phyloP scores from a whole-genome alignment of 768 basidiomycete species.

The Boletus rufocinnamomeus region DNA sequence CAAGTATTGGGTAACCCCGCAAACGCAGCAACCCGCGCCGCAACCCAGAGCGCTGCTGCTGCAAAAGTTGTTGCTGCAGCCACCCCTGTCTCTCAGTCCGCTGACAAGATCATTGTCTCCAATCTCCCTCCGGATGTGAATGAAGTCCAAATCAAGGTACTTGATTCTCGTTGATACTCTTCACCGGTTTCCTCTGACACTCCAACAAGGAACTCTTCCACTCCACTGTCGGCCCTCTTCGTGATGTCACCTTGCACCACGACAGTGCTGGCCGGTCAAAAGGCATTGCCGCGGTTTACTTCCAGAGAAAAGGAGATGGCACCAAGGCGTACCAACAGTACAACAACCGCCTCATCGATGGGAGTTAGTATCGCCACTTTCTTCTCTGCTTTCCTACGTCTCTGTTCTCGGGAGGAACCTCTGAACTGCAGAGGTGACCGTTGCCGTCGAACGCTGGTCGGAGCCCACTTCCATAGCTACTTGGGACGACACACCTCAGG shows the following conservation, averaged over 20 bases:
- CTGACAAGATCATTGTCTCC: conserved; percentile 94
- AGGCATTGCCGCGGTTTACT: conserved; percentile 85
- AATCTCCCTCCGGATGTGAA: conserved; percentile 94
- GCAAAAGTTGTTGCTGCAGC: conserved; percentile 44
- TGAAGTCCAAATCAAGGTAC: conserved; percentile 89
- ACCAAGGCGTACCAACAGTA: conserved; percentile 91
- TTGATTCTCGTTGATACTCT: conserved; percentile 23
- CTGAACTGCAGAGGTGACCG: conserved; percentile 20
- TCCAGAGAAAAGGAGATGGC: conserved; percentile 85
- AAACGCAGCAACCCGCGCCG: conserved; percentile 54
- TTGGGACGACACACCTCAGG: conserved; percentile 29
- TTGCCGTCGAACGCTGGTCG: conserved; percentile 28
- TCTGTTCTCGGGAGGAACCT: conserved; percentile 24
- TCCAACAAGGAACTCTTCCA: conserved; percentile 84
- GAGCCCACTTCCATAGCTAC: conserved; percentile 22
- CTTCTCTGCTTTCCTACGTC: conserved; percentile 39
- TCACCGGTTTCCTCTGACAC: conserved; percentile 3
- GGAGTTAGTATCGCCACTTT: conserved; percentile 91
- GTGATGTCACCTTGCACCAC: conserved; percentile 83
- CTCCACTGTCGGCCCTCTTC: conserved; percentile 85
- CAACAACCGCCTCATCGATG: conserved; percentile 99
- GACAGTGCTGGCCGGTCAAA: conserved; percentile 86
- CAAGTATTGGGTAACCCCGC: conserved; percentile 62
- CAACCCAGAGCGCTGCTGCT: conserved; percentile 46
- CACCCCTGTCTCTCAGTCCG: conserved; percentile 39